Percentiles rank a stretch among this genome's conserved stretches.
These are phyloP conservation scores for Corynascus novoguineensis DNA, from an alignment of 495 filamentous ascomycete species.

Conservation along the genomic window DNA sequence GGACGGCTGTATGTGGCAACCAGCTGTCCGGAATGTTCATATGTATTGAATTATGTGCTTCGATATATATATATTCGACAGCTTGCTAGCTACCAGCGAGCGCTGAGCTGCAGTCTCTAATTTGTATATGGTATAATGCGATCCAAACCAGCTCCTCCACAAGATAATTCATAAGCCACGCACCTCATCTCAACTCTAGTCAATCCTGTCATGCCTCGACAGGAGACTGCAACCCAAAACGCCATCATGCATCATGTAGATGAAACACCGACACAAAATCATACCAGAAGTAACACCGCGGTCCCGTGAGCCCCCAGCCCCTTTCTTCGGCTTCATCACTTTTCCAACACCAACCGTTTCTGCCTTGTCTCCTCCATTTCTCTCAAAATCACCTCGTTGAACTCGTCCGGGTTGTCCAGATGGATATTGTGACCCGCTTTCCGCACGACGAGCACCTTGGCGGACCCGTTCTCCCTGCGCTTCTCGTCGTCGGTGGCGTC, in stretches of 20 bases:
- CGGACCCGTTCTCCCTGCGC: constrained; percentile 65
- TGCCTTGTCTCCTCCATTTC: constrained; percentile 69
- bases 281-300: background rate
- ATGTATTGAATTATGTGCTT: no score
- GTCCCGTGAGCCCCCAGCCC: background rate
- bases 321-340: background rate
- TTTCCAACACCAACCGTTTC: constrained; percentile 6
- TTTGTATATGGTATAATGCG: background rate
- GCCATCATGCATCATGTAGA: background rate
- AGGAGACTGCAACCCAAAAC: background rate
- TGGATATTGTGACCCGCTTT: constrained; percentile 92
- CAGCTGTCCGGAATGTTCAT: no score
- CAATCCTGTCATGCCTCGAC: background rate
- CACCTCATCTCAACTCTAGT: background rate
- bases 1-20: no score
- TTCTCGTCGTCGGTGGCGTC: constrained; percentile 63
- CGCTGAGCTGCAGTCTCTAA: background rate
- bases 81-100: background rate
- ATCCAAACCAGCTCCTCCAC: background rate
- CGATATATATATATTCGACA: background rate
- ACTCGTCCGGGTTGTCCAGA: constrained; percentile 82
- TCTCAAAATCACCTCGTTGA: constrained; percentile 67
- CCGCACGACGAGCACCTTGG: constrained; percentile 77
- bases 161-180: constrained; percentile 1
- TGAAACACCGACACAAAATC: background rate